Conservation (phyloP, 2,329 filamentous ascomycete genomes). For the Zymoseptoria crescenta region DNA sequence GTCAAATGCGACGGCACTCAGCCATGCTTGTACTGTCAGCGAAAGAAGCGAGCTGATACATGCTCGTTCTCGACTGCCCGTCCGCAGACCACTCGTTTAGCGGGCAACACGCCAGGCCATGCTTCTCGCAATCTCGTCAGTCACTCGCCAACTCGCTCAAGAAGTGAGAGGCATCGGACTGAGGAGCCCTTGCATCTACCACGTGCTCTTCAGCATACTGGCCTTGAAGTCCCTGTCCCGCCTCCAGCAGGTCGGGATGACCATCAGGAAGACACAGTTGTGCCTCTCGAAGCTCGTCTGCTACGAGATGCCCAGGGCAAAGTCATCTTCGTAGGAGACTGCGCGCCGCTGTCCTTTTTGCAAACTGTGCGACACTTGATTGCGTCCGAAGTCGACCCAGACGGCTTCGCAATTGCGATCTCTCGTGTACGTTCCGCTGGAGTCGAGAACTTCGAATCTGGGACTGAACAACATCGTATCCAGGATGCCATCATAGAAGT, state of each 20-base stretch:
- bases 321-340: constrained; percentile 49
- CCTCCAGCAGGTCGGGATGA: constrained; percentile 15
- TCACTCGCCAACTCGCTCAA: background rate
- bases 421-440: constrained; percentile 1
- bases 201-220: background rate
- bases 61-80: constrained; percentile 34
- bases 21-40: constrained; percentile 44
- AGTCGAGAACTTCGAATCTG: background rate
- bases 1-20: constrained; percentile 47
- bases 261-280: constrained; percentile 32
- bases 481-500: constrained; percentile 19
- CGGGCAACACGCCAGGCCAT: constrained; percentile 23
- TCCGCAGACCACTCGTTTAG: constrained; percentile 28
- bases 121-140: background rate
- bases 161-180: constrained; percentile 3
- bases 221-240: constrained; percentile 11
- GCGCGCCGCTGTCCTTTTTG: constrained; percentile 45
- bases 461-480: background rate
- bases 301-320: constrained; percentile 47
- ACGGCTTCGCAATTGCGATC: constrained; percentile 14
- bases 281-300: constrained; percentile 39
- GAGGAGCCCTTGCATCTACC: constrained; percentile 1
- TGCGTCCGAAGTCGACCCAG: constrained; percentile 37
- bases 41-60: constrained; percentile 35
- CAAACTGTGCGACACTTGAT: constrained; percentile 47